Conservation (phyloP, 1,139 yeast species). For the Pneumocystis sp. region DNA sequence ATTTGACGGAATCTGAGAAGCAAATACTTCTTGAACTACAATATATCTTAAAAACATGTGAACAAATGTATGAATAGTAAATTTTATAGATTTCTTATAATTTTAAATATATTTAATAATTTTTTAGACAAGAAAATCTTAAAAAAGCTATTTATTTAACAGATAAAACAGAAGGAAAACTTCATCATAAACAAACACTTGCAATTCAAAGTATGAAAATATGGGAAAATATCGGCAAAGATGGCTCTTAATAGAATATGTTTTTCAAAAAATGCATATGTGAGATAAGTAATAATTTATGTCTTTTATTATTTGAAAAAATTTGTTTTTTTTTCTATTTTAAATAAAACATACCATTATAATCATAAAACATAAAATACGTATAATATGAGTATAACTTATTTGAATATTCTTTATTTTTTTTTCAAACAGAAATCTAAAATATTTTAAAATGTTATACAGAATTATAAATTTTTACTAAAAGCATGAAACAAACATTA, state of each 20-base stretch:
- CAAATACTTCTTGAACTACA: background rate
- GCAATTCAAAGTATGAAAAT: slow-evolving; percentile 2
- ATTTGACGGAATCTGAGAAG: background rate
- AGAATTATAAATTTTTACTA: background rate
- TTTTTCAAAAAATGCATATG: background rate
- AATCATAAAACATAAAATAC: background rate
- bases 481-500: background rate
- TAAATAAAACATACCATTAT: background rate
- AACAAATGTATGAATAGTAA: background rate
- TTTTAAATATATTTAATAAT: background rate
- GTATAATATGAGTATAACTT: background rate
- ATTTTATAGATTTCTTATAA: background rate
- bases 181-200: background rate
- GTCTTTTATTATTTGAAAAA: background rate
- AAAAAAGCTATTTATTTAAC: background rate
- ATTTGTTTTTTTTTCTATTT: background rate
- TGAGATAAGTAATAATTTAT: too few relatives aligned
- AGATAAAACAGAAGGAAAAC: background rate
- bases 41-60: slow-evolving; percentile 2
- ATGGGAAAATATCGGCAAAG: background rate
- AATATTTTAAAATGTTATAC: background rate
- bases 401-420: background rate
- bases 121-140: background rate
- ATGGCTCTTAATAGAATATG: background rate
- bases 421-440: background rate